These are phyloP conservation scores for Tylopilus sp. DNA, from an alignment of 1,284 basidiomycete genomes.

Conservation along the genomic window DNA sequence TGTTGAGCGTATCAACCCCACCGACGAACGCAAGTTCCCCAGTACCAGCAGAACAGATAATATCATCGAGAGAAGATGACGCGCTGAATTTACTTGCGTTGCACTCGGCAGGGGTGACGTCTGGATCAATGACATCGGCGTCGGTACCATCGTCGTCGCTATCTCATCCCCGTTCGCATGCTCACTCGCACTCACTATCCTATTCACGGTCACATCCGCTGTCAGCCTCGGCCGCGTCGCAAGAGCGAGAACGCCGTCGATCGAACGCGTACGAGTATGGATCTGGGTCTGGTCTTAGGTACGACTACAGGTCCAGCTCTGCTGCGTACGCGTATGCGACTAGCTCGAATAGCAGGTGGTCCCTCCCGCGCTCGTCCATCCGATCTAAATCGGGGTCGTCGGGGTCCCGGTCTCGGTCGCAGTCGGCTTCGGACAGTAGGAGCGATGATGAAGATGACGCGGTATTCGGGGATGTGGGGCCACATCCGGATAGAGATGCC, in stretches of 20 bases:
- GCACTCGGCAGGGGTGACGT: conserved; percentile 11
- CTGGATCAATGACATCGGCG: conserved; percentile 7
- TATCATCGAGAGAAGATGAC: conserved; percentile 13
- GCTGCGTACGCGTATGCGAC: conserved; percentile 11
- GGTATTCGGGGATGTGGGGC: conserved; percentile 23
- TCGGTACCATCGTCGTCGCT: conserved; percentile 8
- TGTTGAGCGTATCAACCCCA: conserved; percentile 48
- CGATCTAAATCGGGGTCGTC: conserved; percentile 41
- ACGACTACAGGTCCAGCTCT: background rate
- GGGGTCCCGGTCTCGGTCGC: conserved; percentile 36
- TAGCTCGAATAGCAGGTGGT: conserved; percentile 43
- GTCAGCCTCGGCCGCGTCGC: background rate
- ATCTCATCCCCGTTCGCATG: conserved; percentile 14
- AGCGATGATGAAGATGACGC: conserved; percentile 36
- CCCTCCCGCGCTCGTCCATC: conserved; percentile 51
- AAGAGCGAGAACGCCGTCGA: conserved; percentile 7
- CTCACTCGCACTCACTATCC: conserved; percentile 15
- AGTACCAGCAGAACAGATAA: conserved; percentile 6
- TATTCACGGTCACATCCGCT: conserved; percentile 10
- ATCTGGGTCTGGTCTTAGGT: background rate
- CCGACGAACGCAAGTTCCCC: conserved; percentile 1
- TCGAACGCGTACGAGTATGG: conserved; percentile 24
- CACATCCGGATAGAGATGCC: conserved; percentile 5
- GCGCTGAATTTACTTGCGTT: conserved; percentile 30
- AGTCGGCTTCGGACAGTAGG: conserved; percentile 39